Conservation (phyloP, 2,329 filamentous ascomycete genomes). For the Alternaria sp. region DNA sequence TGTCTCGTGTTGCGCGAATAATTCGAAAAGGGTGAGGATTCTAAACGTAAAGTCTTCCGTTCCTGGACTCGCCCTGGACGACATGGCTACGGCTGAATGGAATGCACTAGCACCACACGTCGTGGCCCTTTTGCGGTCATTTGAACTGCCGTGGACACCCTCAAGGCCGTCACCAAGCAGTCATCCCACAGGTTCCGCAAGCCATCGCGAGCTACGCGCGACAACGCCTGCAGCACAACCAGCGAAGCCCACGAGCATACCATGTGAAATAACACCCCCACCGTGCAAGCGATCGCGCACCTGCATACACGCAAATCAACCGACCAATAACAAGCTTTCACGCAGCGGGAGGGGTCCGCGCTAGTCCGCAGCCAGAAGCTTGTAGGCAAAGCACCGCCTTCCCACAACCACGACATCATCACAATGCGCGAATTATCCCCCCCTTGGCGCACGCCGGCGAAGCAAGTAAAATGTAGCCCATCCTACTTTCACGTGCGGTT, state of each 20-base stretch:
- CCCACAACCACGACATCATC: background rate
- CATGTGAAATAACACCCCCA: background rate
- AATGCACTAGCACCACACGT: background rate
- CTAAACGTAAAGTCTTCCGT: background rate
- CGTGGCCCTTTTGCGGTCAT: background rate
- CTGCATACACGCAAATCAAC: background rate
- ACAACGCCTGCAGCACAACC: background rate
- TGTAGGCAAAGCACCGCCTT: background rate
- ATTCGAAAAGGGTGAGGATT: background rate
- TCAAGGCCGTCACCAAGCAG: background rate
- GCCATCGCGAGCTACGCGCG: background rate
- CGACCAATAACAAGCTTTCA: background rate
- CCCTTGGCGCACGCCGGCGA: background rate
- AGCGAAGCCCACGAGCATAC: background rate
- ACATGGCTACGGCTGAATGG: background rate
- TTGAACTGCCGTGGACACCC: background rate
- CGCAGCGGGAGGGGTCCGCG: background rate
- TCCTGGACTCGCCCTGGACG: background rate
- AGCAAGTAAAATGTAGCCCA: background rate
- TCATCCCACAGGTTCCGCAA: background rate
- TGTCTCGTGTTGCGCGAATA: background rate
- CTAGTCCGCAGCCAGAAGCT: conserved; percentile 1
- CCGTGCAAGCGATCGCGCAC: background rate
- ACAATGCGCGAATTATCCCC: conserved; percentile 1
- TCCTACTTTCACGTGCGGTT: background rate